These are phyloP conservation scores for Camellia granthamiana DNA, from an alignment of 148 eudicot species.

Conservation along the genomic window DNA sequence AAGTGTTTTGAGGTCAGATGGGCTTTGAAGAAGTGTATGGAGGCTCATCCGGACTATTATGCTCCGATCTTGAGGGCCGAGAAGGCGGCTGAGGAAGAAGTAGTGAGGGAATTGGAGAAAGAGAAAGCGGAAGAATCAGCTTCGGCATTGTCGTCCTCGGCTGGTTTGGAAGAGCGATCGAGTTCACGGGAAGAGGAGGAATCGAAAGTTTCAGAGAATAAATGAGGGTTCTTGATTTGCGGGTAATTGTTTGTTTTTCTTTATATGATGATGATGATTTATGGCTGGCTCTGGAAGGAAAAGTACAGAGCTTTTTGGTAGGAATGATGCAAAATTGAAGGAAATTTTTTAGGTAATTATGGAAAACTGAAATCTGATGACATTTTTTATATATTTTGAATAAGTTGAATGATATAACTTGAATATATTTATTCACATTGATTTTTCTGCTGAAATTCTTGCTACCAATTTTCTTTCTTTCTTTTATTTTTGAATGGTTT, in stretches of 20 bases:
- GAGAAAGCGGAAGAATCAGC: neutral
- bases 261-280: neutral
- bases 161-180: neutral
- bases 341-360: neutral
- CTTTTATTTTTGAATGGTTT: neutral
- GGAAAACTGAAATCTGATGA: neutral
- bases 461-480: neutral
- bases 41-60: conserved; percentile 52
- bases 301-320: neutral
- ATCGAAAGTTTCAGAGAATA: neutral
- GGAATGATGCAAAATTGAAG: neutral
- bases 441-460: neutral
- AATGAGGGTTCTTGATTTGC: neutral
- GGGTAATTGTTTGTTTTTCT: neutral
- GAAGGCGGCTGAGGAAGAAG: conserved; percentile 45
- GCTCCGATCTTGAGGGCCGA: conserved; percentile 48
- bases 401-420: neutral
- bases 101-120: conserved; percentile 31
- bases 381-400: neutral
- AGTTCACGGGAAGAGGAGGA: neutral
- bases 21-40: conserved; percentile 56
- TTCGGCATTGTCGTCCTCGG: neutral
- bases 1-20: conserved; percentile 47
- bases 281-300: neutral
- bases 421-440: neutral